A percentile compares a stretch with the other conserved stretches of the same genome.
Conservation (phyloP, 2,329 filamentous ascomycete genomes). For the Scorias spongiosa region DNA sequence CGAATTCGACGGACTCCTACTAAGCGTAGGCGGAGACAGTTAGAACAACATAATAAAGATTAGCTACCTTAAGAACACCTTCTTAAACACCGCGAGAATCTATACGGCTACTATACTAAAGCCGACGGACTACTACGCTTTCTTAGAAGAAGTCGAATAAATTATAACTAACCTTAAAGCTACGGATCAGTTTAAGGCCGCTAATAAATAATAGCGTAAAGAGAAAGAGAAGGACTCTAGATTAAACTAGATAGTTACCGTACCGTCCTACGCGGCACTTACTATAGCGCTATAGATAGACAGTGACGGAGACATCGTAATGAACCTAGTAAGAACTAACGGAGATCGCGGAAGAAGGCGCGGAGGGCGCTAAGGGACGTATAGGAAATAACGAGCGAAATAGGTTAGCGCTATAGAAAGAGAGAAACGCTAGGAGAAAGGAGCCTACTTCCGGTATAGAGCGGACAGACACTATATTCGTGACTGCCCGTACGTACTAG, state of each 20-base stretch:
- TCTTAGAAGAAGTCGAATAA: not conserved
- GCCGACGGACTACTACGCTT: not conserved
- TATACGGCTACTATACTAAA: not conserved
- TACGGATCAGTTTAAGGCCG: not conserved
- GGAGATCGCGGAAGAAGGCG: too few species aligned
- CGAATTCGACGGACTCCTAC: constrained; percentile 5
- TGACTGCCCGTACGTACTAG: not conserved
- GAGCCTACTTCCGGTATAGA: not conserved
- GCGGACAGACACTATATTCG: not conserved
- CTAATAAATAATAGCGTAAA: not conserved
- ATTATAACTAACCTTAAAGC: not conserved
- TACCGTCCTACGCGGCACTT: too few species aligned
- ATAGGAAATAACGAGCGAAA: too few species aligned
- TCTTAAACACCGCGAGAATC: not conserved
- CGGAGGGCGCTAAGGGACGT: too few species aligned
- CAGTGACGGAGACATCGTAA: too few species aligned
- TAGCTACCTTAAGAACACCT: not conserved
- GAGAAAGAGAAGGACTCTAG: too few species aligned
- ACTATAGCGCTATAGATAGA: too few species aligned
- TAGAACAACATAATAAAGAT: constrained; percentile 1
- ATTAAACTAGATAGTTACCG: too few species aligned
- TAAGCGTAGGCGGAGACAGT: too few species aligned
- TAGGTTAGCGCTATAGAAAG: too few species aligned
- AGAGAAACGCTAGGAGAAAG: not conserved
- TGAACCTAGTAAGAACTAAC: too few species aligned